Evolutionary conservation across 768 basidiomycete species (phyloP), one percentile per base, ranked within the genome.

Genomic region (Royoungia palumana): DNA sequence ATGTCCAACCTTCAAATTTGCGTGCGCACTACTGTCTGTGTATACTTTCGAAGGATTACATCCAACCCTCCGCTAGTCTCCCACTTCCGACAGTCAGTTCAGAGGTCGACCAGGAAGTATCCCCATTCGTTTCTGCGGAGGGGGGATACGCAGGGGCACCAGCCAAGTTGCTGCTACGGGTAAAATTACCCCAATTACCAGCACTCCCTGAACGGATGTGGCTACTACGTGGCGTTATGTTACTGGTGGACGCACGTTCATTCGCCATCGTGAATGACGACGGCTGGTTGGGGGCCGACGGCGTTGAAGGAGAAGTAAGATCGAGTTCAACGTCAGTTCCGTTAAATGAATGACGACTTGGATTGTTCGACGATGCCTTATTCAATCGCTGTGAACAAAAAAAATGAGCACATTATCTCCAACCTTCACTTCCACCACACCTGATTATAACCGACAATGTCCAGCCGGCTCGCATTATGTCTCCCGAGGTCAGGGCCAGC

Each of bases 401-500:
- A 57, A 63, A 41, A 32, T 47, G 34, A 52, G 56, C 20, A 28
- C 21, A 32, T 54, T 24, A 32, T 54, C 19, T 47, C 44, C 46
- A 47, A 37, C 27, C 36, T 38, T 37, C 35, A 40, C 28, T 6
- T 54, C 14, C 45, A 43, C 56, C 76, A 48, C 63, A 88, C 88
- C 72, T 83, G 82, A 54, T 76, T 80, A 65, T 80, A 82, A 28
- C 85, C 80, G 44, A 89, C 83, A 58, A 87, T 89, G 62, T 87
- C 87, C 57, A 82, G 64, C 35, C 87, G 77, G 19, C 82, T 78
- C 56, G 77, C 77, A 60, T 80, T 83, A 60, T 89, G 85, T 58
- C 89, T 76, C 58, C 89, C 89, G 37, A 92, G 73, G 68, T 91
- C 89, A 54, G 89, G 89, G 42, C 88, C 89, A 49, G 89, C 89